Conservation (phyloP, 1,139 yeast genomes). For the Candida albicans region DNA sequence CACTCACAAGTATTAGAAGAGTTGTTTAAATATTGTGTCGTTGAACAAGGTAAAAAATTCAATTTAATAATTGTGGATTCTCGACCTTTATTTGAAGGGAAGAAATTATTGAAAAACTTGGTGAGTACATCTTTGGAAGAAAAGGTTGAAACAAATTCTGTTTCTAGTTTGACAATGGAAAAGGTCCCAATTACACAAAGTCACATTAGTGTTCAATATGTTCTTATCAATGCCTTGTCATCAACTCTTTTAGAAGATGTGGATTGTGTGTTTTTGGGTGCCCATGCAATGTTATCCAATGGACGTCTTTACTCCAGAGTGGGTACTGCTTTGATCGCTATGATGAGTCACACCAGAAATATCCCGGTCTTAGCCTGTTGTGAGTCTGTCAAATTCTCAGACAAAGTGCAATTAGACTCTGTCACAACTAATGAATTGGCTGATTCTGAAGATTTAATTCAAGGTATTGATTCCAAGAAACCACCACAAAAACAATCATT, state of each 20-base stretch:
- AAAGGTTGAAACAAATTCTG: slow-evolving; percentile 33
- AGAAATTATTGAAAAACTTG: slow-evolving; percentile 64
- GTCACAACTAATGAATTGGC: slow-evolving; percentile 93
- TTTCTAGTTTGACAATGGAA: slow-evolving; percentile 14
- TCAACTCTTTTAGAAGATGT: slow-evolving; percentile 76
- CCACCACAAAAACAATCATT: slow-evolving; percentile 64
- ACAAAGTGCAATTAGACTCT: slow-evolving; percentile 92
- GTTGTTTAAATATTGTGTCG: slow-evolving; percentile 68
- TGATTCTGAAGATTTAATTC: slow-evolving; percentile 72
- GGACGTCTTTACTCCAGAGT: slow-evolving; percentile 92
- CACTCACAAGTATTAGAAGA: slow-evolving; percentile 82
- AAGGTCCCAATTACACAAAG: slow-evolving; percentile 35
- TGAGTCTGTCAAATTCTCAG: slow-evolving; percentile 92
- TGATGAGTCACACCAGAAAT: slow-evolving; percentile 84
- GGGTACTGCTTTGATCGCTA: slow-evolving; percentile 92
- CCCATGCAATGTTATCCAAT: slow-evolving; percentile 95
- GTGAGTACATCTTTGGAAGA: slow-evolving; percentile 31
- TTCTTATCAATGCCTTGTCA: slow-evolving; percentile 74
- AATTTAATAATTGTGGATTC: slow-evolving; percentile 88
- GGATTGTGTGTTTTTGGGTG: slow-evolving; percentile 90
- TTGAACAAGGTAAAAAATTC: slow-evolving; percentile 63
- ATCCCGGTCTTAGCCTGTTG: slow-evolving; percentile 95
- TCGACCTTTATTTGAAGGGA: slow-evolving; percentile 95
- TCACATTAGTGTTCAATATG: slow-evolving; percentile 52
- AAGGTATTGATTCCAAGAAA: slow-evolving; percentile 43